A percentile compares a stretch with the other conserved stretches of the same genome.
Evolutionary conservation across 805 yeast genomes (phyloP).

Genomic region (Metschnikowia anglica): DNA sequence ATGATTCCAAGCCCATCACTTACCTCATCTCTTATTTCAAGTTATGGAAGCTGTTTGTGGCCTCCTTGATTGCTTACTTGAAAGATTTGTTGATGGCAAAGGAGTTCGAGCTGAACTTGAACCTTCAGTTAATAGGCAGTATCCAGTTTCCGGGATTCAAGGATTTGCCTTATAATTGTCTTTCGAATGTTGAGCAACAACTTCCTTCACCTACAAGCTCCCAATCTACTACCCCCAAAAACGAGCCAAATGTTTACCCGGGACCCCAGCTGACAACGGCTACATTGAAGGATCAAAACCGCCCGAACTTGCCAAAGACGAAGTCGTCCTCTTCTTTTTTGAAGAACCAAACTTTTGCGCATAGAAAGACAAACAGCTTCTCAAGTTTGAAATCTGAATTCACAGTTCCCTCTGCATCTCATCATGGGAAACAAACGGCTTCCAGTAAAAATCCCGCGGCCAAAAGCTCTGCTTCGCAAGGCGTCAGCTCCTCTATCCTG

Average conservation of each 20-base stretch:
- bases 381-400: conserved; percentile 14
- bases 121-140: conserved; percentile 37
- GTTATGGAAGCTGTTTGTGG: conserved; percentile 41
- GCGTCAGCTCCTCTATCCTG: conserved; percentile 7
- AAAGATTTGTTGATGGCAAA: conserved; percentile 49
- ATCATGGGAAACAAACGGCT: conserved; percentile 3
- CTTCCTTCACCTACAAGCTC: conserved; percentile 15
- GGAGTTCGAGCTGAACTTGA: conserved; percentile 38
- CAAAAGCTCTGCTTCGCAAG: conserved; percentile 1
- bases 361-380: conserved; percentile 19
- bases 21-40: conserved; percentile 39
- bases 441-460: conserved; percentile 2
- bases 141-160: conserved; percentile 45
- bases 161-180: conserved; percentile 34
- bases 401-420: not conserved
- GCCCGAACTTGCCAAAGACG: conserved; percentile 27
- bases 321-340: conserved; percentile 26
- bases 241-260: conserved; percentile 13
- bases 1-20: conserved; percentile 40
- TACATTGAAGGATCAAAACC: conserved; percentile 13
- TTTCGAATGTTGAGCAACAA: conserved; percentile 17
- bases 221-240: conserved; percentile 16
- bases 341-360: conserved; percentile 23
- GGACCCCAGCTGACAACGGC: conserved; percentile 5
- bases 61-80: conserved; percentile 36